Conservation (phyloP, 1,284 basidiomycete genomes). For the Tilletia horrida region DNA sequence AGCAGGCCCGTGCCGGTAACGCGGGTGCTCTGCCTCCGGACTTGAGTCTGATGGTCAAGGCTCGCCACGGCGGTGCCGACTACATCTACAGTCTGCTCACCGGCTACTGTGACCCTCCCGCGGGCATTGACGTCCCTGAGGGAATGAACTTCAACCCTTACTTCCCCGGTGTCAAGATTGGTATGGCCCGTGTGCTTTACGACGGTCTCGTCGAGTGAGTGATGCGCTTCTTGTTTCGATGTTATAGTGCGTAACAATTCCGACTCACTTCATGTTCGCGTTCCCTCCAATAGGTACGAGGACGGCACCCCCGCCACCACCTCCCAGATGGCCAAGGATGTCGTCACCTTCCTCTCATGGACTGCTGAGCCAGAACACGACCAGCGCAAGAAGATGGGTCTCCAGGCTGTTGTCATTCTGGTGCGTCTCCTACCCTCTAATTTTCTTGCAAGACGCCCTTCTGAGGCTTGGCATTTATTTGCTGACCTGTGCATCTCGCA, state of each 20-base stretch:
- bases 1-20: slow-evolving; percentile 92
- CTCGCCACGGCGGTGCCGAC: slow-evolving; percentile 93
- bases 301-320: slow-evolving; percentile 87
- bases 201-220: slow-evolving; percentile 62
- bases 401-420: slow-evolving; percentile 58
- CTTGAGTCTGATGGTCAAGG: slow-evolving; percentile 94
- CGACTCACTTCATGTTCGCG: not conserved
- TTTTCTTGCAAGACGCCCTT: not conserved
- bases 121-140: slow-evolving; percentile 91
- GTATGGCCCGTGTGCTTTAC: slow-evolving; percentile 95
- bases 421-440: slow-evolving; percentile 26
- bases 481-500: not conserved
- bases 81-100: slow-evolving; percentile 96
- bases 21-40: slow-evolving; percentile 94
- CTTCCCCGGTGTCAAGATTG: slow-evolving; percentile 68
- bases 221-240: not conserved
- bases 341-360: slow-evolving; percentile 45
- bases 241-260: not conserved
- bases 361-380: slow-evolving; percentile 91
- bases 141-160: slow-evolving; percentile 63
- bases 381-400: slow-evolving; percentile 90
- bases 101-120: slow-evolving; percentile 93
- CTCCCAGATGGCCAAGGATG: slow-evolving; percentile 93
- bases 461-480: slow-evolving; percentile 75
- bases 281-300: slow-evolving; percentile 55